Conservation (phyloP, 2,329 filamentous ascomycete species). For the Huntiella omanensis region DNA sequence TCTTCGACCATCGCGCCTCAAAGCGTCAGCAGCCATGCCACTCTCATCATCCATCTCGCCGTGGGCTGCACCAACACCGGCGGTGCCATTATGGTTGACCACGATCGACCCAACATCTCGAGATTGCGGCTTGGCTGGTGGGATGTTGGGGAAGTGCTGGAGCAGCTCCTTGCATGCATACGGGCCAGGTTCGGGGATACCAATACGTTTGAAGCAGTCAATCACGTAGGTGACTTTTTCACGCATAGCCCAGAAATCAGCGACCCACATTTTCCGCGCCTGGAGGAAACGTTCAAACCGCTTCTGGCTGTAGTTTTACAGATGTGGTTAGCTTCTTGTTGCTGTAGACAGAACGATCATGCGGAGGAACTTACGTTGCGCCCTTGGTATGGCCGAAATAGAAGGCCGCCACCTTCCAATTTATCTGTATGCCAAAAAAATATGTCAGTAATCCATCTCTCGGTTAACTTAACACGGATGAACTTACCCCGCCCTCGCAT, state of each 20-base stretch:
- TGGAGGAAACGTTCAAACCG: constrained; percentile 49
- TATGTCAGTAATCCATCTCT: not conserved
- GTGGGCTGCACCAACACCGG: not conserved
- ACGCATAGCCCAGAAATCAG: constrained; percentile 11
- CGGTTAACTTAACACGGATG: too few species aligned
- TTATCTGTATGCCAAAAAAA: constrained; percentile 27
- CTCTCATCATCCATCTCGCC: not conserved
- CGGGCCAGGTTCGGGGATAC: constrained; percentile 11
- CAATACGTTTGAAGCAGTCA: constrained; percentile 10
- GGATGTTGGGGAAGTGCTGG: constrained; percentile 4
- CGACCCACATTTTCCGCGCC: constrained; percentile 27
- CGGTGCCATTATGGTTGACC: not conserved
- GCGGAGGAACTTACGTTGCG: constrained; percentile 42
- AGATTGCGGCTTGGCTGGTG: constrained; percentile 4
- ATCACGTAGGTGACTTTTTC: constrained; percentile 8
- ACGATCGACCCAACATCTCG: constrained; percentile 8
- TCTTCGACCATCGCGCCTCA: not conserved
- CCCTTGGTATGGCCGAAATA: constrained; percentile 26
- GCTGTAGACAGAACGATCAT: not conserved
- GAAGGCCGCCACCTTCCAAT: constrained; percentile 28
- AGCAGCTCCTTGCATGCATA: constrained; percentile 8
- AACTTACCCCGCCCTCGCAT: constrained; percentile 9
- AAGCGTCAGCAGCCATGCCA: not conserved
- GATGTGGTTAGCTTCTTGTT: not conserved
- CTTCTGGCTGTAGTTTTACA: constrained; percentile 34